phyloP scores from a whole-genome alignment of 2,329 filamentous ascomycete genomes.

The Colletotrichum lini region DNA sequence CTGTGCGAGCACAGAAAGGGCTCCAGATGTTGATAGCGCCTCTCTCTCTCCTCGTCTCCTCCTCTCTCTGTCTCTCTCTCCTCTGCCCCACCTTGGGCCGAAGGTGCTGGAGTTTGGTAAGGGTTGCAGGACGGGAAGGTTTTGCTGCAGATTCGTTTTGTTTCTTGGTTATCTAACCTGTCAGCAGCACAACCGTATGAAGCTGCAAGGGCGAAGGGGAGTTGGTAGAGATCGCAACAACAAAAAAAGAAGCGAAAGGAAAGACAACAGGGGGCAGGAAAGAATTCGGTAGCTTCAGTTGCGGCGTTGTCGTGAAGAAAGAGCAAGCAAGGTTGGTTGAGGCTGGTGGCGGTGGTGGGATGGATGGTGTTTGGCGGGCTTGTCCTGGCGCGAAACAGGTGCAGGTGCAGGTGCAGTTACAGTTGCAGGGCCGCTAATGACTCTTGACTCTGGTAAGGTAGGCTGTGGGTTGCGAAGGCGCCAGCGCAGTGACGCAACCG shows the following conservation, averaged over 20 bases:
- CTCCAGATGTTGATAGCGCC: slow-evolving; percentile 27
- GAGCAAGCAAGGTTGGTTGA: slow-evolving; percentile 12
- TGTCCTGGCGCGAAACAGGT: slow-evolving; percentile 24
- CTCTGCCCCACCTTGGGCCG: slow-evolving; percentile 39
- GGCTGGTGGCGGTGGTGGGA: slow-evolving; percentile 5
- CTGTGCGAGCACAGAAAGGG: slow-evolving; percentile 10
- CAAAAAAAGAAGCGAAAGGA: not conserved
- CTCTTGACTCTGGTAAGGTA: too few species aligned
- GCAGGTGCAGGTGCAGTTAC: slow-evolving; percentile 4
- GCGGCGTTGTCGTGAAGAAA: slow-evolving; percentile 9
- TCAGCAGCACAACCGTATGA: too few species aligned
- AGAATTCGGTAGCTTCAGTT: not conserved
- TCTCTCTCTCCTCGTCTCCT: not conserved
- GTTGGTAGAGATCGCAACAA: too few species aligned
- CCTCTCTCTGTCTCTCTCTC: not conserved
- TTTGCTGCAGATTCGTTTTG: slow-evolving; percentile 24
- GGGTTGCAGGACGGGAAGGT: slow-evolving; percentile 31
- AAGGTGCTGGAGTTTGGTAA: slow-evolving; percentile 17
- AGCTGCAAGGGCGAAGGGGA: too few species aligned
- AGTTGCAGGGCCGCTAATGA: slow-evolving; percentile 6
- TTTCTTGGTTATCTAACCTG: not conserved
- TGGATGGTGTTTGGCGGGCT: slow-evolving; percentile 19
- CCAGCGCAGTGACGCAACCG: slow-evolving; percentile 43
- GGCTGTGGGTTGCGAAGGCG: slow-evolving; percentile 35
- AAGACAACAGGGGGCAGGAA: not conserved